Evolutionary conservation across 2,329 filamentous ascomycete genomes (phyloP).

Genomic region (Fusarium humuli): DNA sequence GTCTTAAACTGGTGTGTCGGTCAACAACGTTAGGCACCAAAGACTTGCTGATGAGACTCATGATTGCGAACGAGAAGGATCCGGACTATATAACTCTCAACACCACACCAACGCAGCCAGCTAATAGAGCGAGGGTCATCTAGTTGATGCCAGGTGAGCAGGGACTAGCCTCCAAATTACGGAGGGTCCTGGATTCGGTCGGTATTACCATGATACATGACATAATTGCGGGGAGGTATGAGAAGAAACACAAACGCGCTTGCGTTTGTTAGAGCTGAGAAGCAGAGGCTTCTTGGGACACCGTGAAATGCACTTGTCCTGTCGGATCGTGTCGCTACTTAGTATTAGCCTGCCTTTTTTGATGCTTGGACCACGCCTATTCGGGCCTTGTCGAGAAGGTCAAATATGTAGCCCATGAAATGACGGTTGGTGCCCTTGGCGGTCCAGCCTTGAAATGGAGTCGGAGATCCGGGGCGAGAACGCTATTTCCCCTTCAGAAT

Average conservation of each 20-base stretch:
- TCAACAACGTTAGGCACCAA: conserved; percentile 46
- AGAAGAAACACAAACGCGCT: conserved; percentile 30
- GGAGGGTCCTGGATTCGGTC: conserved; percentile 52
- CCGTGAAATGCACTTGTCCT: conserved; percentile 31
- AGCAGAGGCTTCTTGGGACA: conserved; percentile 41
- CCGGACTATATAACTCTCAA: conserved; percentile 46
- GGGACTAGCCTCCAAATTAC: conserved; percentile 50
- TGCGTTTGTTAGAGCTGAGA: conserved; percentile 33
- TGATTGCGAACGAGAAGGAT: conserved; percentile 43
- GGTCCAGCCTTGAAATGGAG: conserved; percentile 20
- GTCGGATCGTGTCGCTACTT: conserved; percentile 31
- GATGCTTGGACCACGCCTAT: conserved; percentile 45
- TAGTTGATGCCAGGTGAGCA: conserved; percentile 46
- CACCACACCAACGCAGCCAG: conserved; percentile 21
- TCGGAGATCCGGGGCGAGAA: conserved; percentile 32
- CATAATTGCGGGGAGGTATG: conserved; percentile 57
- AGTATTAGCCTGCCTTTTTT: conserved; percentile 35
- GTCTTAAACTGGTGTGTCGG: conserved; percentile 35
- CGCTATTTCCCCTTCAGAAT: conserved; percentile 23
- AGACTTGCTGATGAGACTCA: conserved; percentile 38
- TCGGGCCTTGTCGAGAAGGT: conserved; percentile 39
- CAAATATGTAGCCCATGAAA: conserved; percentile 33
- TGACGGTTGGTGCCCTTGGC: conserved; percentile 39
- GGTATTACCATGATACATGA: conserved; percentile 56
- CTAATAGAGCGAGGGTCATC: conserved; percentile 33